Base-by-base conservation (phyloP, 2,329 filamentous ascomycete genomes). In the Corniculantispora saksenae region DNA sequence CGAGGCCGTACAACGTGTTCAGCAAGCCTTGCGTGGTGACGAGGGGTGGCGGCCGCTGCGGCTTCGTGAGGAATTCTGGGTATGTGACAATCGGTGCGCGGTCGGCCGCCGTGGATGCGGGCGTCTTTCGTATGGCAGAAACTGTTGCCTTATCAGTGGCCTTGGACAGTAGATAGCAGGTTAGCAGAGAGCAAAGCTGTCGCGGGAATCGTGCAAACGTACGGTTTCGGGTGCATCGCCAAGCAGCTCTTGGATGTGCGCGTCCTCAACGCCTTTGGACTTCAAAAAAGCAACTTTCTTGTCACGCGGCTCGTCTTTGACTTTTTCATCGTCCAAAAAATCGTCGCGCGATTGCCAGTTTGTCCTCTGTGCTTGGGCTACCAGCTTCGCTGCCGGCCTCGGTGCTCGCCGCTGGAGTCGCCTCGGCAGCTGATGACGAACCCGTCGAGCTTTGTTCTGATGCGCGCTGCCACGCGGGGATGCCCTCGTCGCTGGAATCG, bases 281-380 rank as follows among this genome's bases (percentile, higher is more conserved):
- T 89, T 84, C 1, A 97, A 80, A 70, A 97, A 97, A 9, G 86
- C 84, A 23, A 85, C 81, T 79, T 97, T 97, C 77, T 88, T 89
- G 64, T 92, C 89, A 53, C 83, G 82, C 0, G 90, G 82, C 40
- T 90, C 87, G 76, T 89, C 80, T 66, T 85, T 87, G 65, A 97
- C 91, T 23, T 84, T 82, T 9, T 91, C 87, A 66, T 96, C 90
- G 59, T 91, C n/a, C 82, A 4, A 97, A 84, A 73, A 97, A 97
- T 61, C 83, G 86, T 51, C 85, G 83, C 32, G 93, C 93, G 73
- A 93, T 87, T 19, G 92, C 87, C 43, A 81, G 70, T 40, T 72
- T 70, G 57, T 75, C 71, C 48, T 76, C 70, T 19, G 66, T 29
- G 9, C 69, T 67, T 43, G 61, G 67, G 45, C 45, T 60, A 60